Conservation (phyloP, 768 basidiomycete species). For the Collybiopsis luxurians region DNA sequence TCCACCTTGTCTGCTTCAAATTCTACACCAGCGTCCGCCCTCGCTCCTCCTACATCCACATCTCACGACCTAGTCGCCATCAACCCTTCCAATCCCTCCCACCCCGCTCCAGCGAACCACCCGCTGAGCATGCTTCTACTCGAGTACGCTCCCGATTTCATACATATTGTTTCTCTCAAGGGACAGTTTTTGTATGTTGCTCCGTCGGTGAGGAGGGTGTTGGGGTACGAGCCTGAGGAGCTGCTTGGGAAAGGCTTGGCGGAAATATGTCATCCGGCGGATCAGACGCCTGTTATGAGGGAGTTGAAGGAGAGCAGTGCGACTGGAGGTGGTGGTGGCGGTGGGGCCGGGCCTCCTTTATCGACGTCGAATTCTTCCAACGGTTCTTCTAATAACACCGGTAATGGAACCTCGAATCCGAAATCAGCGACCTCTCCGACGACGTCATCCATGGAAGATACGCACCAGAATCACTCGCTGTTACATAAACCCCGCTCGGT, state of each 20-base stretch:
- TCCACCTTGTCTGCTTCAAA: neutral
- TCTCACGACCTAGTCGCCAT: neutral
- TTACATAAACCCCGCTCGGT: slow-evolving; percentile 50
- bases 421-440: too few relatives aligned
- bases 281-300: slow-evolving; percentile 87
- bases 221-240: slow-evolving; percentile 86
- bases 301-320: slow-evolving; percentile 77
- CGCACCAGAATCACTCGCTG: slow-evolving; percentile 13
- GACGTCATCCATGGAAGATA: neutral
- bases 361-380: neutral
- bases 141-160: slow-evolving; percentile 69
- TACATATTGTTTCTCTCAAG: slow-evolving; percentile 90
- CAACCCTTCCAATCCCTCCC: slow-evolving; percentile 12
- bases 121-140: slow-evolving; percentile 60
- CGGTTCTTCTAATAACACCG: neutral
- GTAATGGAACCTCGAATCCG: neutral
- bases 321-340: slow-evolving; percentile 6
- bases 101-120: slow-evolving; percentile 34
- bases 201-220: slow-evolving; percentile 69
- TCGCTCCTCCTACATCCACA: neutral
- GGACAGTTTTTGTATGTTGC: slow-evolving; percentile 92
- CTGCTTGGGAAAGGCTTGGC: slow-evolving; percentile 75
- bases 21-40: neutral
- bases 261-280: slow-evolving; percentile 86
- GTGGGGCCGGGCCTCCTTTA: too few relatives aligned